These are phyloP conservation scores for Colletotrichum australisinense DNA, from an alignment of 2,329 filamentous ascomycete genomes.

Conservation along the genomic window DNA sequence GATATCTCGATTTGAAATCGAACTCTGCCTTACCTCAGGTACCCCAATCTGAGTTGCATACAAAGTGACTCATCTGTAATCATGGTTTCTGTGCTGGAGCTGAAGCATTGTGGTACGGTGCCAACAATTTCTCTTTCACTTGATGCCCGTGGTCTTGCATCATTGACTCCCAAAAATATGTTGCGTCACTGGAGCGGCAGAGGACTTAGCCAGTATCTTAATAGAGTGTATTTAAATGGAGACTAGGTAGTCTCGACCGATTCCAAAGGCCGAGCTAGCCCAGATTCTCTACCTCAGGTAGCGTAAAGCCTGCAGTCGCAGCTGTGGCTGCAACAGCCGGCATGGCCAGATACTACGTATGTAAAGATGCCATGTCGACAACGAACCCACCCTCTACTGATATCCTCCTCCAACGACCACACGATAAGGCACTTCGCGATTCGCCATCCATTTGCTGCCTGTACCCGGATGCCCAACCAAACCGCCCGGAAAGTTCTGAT, in stretches of 20 bases:
- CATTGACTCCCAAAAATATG: neutral
- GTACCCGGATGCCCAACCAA: conserved; percentile 21
- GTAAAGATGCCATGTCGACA: conserved; percentile 3
- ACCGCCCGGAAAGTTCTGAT: conserved; percentile 13
- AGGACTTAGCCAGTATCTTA: neutral
- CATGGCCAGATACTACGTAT: neutral
- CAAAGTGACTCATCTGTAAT: neutral
- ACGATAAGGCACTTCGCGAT: conserved; percentile 2
- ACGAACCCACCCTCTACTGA: neutral
- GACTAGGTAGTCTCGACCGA: conserved; percentile 21
- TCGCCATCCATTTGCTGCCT: conserved; percentile 14
- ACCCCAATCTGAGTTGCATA: neutral
- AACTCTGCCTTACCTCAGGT: too few species aligned
- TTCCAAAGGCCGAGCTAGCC: conserved; percentile 16
- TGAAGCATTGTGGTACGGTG: too few species aligned
- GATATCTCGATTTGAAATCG: neutral
- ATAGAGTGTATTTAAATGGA: conserved; percentile 7
- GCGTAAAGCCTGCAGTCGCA: conserved; percentile 13
- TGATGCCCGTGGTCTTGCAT: neutral
- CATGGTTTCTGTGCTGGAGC: neutral
- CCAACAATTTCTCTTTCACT: too few species aligned
- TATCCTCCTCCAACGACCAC: neutral
- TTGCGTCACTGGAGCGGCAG: neutral
- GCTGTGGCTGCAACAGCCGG: neutral
- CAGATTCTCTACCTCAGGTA: neutral